Base-by-base conservation (phyloP, 2,329 filamentous ascomycete species). In the Cryphonectria nitschkei region DNA sequence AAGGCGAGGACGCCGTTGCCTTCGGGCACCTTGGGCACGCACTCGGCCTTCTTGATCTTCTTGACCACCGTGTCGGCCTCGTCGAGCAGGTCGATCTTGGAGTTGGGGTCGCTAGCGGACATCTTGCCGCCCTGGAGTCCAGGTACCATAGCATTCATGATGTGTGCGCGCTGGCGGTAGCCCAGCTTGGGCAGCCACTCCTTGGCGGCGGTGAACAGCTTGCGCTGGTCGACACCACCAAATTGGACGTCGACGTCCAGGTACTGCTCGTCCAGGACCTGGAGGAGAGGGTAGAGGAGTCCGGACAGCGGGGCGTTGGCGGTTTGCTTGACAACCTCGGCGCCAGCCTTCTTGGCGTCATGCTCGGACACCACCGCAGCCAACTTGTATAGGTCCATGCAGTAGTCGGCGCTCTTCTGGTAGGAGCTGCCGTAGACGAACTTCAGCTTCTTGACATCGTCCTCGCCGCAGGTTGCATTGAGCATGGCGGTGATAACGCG, bases 81-180 rank as follows among this genome's bases (percentile, higher is more conserved):
- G 78, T 98, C 96, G 26, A 98, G 88, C n/a, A 98, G 86, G 78
- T 98, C 96, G 75, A 98, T 97, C 83, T 98, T 98, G 78, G 90
- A 93, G 80, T 95, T 72, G 54, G 72, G 70, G 72, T 73, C 72
- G 76, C 89, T 92, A n/a, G 90, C 88, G 77, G 88, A 91, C 94
- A 97, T 97, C 85, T 98, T 98, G 74, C 89, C 92, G 52, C 93
- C 89, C 73, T 89, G 91, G 74, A 87, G 85, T 54, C 96, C 95
- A 0, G 95, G 91, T 26, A 98, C 92, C 92, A 98, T 97, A 29
- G 93, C 90, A 81, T 81, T 81, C 75, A 81, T 78, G 50, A 81
- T 90, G 75, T 77, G 92, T 86, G 77, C 93, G 82, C 82, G 82
- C 78, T 92, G 89, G 75, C 89, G 89, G 86, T 97, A 98, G 66